Percentiles rank a stretch among this genome's conserved stretches.
Evolutionary conservation across 2,329 filamentous ascomycete genomes (phyloP).

Genomic region (Colletotrichum spinosum): DNA sequence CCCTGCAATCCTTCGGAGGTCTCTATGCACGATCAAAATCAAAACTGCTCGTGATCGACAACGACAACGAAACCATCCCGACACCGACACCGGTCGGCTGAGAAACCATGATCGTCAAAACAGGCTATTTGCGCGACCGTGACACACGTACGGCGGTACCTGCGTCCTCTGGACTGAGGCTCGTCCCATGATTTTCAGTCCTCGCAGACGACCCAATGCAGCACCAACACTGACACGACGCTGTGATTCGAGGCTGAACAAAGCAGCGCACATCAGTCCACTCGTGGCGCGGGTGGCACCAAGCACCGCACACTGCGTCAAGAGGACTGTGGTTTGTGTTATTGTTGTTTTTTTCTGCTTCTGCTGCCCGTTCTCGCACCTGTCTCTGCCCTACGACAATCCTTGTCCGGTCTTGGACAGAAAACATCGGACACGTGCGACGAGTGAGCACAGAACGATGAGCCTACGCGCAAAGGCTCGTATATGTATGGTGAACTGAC

Average conservation of each 20-base stretch:
- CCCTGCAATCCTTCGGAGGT: no score
- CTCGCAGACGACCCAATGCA: no score
- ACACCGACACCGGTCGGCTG: no score
- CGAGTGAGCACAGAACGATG: slow-evolving; percentile 4
- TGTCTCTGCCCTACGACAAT: slow-evolving; percentile 1
- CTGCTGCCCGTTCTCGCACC: neutral
- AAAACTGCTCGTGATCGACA: neutral
- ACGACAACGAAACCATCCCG: neutral
- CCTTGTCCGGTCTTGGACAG: no score
- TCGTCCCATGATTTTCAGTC: slow-evolving; percentile 12
- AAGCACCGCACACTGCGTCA: neutral
- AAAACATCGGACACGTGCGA: no score
- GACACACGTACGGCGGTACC: slow-evolving; percentile 8
- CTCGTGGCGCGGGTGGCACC: slow-evolving; percentile 21
- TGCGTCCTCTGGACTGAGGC: slow-evolving; percentile 7
- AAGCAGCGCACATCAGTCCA: neutral
- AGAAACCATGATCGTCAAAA: no score
- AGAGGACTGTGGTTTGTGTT: neutral
- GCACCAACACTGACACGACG: neutral
- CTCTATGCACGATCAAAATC: no score
- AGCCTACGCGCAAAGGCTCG: slow-evolving; percentile 7
- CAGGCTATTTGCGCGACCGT: neutral
- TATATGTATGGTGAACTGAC: slow-evolving; percentile 19
- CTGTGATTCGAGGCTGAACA: neutral
- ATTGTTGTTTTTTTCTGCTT: neutral